These are phyloP conservation scores for Diaporthe velutina DNA, from an alignment of 2,329 filamentous ascomycete genomes.

Conservation along the genomic window DNA sequence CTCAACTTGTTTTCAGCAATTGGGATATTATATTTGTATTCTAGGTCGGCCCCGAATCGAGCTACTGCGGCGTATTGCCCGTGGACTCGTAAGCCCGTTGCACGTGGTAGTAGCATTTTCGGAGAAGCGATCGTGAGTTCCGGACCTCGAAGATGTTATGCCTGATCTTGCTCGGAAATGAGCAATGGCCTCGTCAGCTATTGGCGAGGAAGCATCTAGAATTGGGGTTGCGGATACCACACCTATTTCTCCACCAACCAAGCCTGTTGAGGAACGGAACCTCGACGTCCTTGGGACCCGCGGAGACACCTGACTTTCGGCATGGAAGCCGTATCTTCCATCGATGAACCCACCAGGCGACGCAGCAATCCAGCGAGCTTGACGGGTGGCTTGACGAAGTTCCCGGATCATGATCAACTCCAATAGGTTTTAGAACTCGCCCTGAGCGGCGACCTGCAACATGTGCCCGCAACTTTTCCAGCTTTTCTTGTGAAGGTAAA, in stretches of 20 bases:
- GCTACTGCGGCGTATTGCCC: not conserved
- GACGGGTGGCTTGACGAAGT: slow-evolving; percentile 5
- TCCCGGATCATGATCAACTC: not conserved
- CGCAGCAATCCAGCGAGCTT: not conserved
- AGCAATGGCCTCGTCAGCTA: not conserved
- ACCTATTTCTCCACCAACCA: slow-evolving; percentile 40
- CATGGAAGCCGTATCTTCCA: slow-evolving; percentile 9
- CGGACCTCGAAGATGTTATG: not conserved
- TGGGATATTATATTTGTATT: not conserved
- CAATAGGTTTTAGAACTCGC: not conserved
- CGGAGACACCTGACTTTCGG: slow-evolving; percentile 18
- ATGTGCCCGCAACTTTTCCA: too few species aligned
- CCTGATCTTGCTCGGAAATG: slow-evolving; percentile 27
- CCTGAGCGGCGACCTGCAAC: not conserved
- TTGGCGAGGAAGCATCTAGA: not conserved
- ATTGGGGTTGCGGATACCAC: slow-evolving; percentile 11
- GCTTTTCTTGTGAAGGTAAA: too few species aligned
- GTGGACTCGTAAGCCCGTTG: not conserved
- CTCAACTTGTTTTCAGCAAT: not conserved
- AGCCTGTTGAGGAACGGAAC: slow-evolving; percentile 26
- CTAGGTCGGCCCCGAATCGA: not conserved
- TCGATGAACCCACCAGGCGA: not conserved
- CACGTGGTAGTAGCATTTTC: not conserved
- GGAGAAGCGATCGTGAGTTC: slow-evolving; percentile 17
- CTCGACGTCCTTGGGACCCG: slow-evolving; percentile 5